Conservation (phyloP, 2,329 filamentous ascomycete genomes). For the Neonectria faginata region DNA sequence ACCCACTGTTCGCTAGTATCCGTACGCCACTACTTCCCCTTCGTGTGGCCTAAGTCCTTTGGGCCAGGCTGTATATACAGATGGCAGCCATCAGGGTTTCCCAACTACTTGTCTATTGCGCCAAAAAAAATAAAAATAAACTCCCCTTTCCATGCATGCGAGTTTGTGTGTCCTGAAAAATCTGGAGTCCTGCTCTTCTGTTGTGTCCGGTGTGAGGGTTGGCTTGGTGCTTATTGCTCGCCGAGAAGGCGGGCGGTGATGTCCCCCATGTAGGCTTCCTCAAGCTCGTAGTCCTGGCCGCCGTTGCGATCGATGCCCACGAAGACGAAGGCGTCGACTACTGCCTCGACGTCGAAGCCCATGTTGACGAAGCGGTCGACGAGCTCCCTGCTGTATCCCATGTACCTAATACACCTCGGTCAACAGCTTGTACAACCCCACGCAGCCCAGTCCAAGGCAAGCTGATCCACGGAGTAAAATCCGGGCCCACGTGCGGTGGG, state of each 20-base stretch:
- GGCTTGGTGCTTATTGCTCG: slow-evolving; percentile 66
- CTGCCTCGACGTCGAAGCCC: slow-evolving; percentile 90
- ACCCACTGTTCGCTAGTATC: slow-evolving; percentile 1
- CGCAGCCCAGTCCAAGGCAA: background rate
- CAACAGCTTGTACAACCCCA: background rate
- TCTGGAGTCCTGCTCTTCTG: slow-evolving; percentile 14
- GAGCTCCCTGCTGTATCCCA: slow-evolving; percentile 86
- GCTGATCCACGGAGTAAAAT: background rate
- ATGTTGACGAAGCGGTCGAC: slow-evolving; percentile 88
- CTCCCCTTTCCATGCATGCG: slow-evolving; percentile 42
- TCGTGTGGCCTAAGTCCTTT: background rate
- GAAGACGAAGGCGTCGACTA: slow-evolving; percentile 85
- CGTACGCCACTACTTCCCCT: background rate
- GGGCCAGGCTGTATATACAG: slow-evolving; percentile 16
- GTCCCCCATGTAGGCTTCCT: slow-evolving; percentile 90
- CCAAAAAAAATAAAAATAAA: slow-evolving; percentile 39
- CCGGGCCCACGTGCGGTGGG: background rate
- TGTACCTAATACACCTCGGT: slow-evolving; percentile 68
- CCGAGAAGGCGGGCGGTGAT: slow-evolving; percentile 87
- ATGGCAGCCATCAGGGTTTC: slow-evolving; percentile 13
- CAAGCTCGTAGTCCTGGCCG: slow-evolving; percentile 86
- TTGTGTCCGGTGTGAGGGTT: slow-evolving; percentile 9
- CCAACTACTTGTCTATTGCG: slow-evolving; percentile 21
- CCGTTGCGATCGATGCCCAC: slow-evolving; percentile 83
- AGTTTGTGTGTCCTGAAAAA: slow-evolving; percentile 16